These are phyloP conservation scores for Plasmodiophora brassicae DNA, from an alignment of 208 protist species.

Conservation along the genomic window DNA sequence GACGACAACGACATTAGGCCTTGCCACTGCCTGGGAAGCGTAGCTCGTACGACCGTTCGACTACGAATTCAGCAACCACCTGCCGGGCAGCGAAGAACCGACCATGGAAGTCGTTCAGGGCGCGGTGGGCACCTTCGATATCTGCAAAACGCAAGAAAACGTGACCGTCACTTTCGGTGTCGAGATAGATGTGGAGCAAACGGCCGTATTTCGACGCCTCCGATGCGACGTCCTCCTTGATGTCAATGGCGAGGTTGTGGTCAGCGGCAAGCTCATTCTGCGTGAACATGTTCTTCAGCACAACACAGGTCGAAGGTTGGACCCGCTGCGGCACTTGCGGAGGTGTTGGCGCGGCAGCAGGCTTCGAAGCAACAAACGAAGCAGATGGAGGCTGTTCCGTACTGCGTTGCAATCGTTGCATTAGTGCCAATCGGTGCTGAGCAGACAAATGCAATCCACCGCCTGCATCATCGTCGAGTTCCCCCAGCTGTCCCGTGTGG, in stretches of 20 bases:
- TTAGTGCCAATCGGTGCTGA: conserved; percentile 32
- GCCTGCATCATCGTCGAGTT: conserved; percentile 26
- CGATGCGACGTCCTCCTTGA: conserved; percentile 42
- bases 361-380: not conserved
- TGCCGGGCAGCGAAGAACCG: conserved; percentile 17
- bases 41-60: conserved; percentile 16
- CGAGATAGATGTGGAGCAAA: conserved; percentile 34
- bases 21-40: conserved; percentile 29
- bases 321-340: not conserved
- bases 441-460: conserved; percentile 32
- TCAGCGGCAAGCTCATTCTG: not conserved
- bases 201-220: conserved; percentile 33
- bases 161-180: conserved; percentile 11
- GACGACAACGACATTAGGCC: too few species aligned
- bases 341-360: too few species aligned
- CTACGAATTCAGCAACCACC: conserved; percentile 31
- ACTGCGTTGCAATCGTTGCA: conserved; percentile 35
- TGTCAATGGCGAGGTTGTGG: conserved; percentile 21
- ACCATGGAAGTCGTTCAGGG: conserved; percentile 7
- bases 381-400: not conserved
- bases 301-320: conserved; percentile 32
- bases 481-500: not conserved
- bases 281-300: conserved; percentile 41
- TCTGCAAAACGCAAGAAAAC: conserved; percentile 4
- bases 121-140: not conserved